These are phyloP conservation scores for Gymnopilus dilepis DNA, from an alignment of 768 basidiomycete species.

Conservation along the genomic window DNA sequence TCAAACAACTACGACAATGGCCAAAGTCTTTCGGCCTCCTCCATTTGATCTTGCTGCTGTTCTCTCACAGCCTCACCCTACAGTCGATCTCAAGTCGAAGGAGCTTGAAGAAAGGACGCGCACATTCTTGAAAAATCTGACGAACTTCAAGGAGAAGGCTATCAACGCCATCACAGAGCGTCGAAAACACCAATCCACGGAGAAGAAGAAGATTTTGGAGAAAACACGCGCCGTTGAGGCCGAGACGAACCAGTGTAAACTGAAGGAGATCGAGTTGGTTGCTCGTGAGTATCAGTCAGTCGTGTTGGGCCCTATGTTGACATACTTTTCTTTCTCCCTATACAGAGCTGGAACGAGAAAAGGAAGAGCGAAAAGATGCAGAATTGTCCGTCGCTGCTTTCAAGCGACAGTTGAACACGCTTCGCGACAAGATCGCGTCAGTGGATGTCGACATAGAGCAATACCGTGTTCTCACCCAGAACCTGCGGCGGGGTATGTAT, in stretches of 20 bases:
- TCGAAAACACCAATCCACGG: slow-evolving; percentile 61
- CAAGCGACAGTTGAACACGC: slow-evolving; percentile 67
- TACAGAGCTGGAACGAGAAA: slow-evolving; percentile 68
- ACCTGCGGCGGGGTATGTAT: slow-evolving; percentile 64
- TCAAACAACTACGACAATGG: slow-evolving; percentile 17
- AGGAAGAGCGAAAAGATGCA: slow-evolving; percentile 73
- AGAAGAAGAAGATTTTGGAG: slow-evolving; percentile 68
- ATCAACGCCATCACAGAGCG: slow-evolving; percentile 72
- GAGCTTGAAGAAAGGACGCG: slow-evolving; percentile 69
- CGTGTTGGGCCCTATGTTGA: neutral
- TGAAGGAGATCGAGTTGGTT: slow-evolving; percentile 80
- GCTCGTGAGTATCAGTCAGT: slow-evolving; percentile 54
- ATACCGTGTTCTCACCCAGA: slow-evolving; percentile 63
- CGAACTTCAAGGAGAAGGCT: slow-evolving; percentile 73
- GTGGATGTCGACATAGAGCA: slow-evolving; percentile 78
- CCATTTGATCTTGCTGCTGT: slow-evolving; percentile 67
- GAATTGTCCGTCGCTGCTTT: slow-evolving; percentile 64
- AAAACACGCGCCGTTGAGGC: slow-evolving; percentile 64
- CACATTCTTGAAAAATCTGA: slow-evolving; percentile 75
- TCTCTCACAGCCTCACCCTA: slow-evolving; percentile 58
- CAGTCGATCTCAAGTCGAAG: slow-evolving; percentile 66
- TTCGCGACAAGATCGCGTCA: slow-evolving; percentile 61
- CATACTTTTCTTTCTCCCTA: neutral
- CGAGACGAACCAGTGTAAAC: slow-evolving; percentile 77
- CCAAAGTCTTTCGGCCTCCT: slow-evolving; percentile 42